Evolutionary conservation across 2,329 filamentous ascomycete genomes (phyloP), one percentile per base, ranked within the genome.

Genomic region (Emmonsiellopsis sp.): DNA sequence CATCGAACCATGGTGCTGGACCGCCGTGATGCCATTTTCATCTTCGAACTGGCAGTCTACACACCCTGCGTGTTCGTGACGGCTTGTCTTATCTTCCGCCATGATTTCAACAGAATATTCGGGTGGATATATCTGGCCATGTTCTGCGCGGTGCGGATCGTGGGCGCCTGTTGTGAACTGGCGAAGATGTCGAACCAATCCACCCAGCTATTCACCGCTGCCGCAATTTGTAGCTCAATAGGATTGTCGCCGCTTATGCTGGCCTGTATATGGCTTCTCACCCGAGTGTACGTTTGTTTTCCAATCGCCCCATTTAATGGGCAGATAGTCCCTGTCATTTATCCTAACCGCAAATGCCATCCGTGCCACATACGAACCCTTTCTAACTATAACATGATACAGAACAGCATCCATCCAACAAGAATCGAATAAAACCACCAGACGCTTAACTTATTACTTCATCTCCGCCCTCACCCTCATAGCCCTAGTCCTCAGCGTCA

Each of bases 41-140:
- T 70, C 38, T 53, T 67, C 41, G 62, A 70, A 54, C 56, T 72
- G 35, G 59, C 71, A 41, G 57, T 70, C 58, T 73, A 68, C 55
- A 52, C 66, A 15, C 71, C 71, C 4, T 60, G 66, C 10, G 44
- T 69, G 20, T 57, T 67, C 30, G 43, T 66, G 2, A 59, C 69
- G 1, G 32, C 58, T 7, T 63, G 62, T 52, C 56, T 73, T 40
- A 67, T 65, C 55, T 56, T 54, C 37, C 67, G 64, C 15, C 72
- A 73, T 61, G 72, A 72, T 32, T 63, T 72, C 44, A 59, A 65
- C 3, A 70, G 69, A 43, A 73, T 67, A 53, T 68, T 73, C 0
- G 80, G 79, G 42, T 83, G 79, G 75, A 59, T 78, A 10, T 81
- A 77, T 62, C 69, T 82, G 6, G 60, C 78, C 45, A 59, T 80